Evolutionary conservation across 176 grass and related monocot genomes (phyloP).

Genomic region (Oryza glaberrima): DNA sequence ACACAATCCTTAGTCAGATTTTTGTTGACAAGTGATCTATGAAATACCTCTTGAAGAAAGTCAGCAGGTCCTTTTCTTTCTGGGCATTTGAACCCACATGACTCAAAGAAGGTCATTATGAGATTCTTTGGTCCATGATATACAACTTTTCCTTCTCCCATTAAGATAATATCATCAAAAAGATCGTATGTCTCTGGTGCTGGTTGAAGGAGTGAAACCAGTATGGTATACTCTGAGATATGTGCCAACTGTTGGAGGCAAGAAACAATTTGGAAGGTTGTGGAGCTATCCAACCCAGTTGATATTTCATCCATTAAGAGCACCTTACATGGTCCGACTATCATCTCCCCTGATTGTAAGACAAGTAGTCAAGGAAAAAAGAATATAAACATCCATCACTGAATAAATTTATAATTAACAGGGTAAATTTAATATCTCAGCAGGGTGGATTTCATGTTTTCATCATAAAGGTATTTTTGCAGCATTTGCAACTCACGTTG

Average conservation of each 20-base stretch:
- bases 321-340: slow-evolving; percentile 76
- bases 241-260: slow-evolving; percentile 81
- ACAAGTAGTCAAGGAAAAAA: slow-evolving; percentile 3
- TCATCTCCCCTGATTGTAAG: slow-evolving; percentile 68
- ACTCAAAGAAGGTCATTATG: slow-evolving; percentile 70
- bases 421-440: background rate
- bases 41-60: slow-evolving; percentile 87
- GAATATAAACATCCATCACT: background rate
- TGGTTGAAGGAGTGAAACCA: slow-evolving; percentile 83
- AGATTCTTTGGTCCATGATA: slow-evolving; percentile 63
- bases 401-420: background rate
- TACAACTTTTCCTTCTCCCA: slow-evolving; percentile 76
- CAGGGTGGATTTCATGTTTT: background rate
- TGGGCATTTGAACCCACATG: slow-evolving; percentile 76
- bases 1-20: background rate
- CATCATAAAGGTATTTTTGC: background rate
- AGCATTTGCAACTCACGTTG: background rate
- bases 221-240: slow-evolving; percentile 57
- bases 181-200: slow-evolving; percentile 85
- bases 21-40: background rate
- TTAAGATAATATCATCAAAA: slow-evolving; percentile 92
- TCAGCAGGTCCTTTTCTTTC: slow-evolving; percentile 78
- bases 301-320: slow-evolving; percentile 98
- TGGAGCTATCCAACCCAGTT: slow-evolving; percentile 80
- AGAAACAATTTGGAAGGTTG: slow-evolving; percentile 80